These are phyloP conservation scores for Penicillium silybi DNA, from an alignment of 495 filamentous ascomycete genomes.

Conservation along the genomic window DNA sequence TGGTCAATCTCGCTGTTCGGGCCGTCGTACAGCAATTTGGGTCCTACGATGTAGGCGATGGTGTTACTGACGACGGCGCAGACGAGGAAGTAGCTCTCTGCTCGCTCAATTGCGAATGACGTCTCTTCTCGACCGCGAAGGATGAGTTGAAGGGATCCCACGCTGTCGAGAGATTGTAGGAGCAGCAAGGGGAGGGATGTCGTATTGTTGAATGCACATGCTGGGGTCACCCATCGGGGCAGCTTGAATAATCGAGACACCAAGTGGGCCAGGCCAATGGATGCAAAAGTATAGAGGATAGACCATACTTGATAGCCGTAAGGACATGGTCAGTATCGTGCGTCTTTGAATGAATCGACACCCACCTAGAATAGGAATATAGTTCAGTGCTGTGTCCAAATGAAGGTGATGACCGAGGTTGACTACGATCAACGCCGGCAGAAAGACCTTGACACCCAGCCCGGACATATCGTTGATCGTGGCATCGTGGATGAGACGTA, in stretches of 20 bases:
- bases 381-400: conserved; percentile 29
- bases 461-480: no score
- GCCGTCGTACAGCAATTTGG: conserved; percentile 41
- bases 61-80: conserved; percentile 60
- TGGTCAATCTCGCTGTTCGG: conserved; percentile 9
- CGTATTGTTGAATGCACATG: conserved; percentile 74
- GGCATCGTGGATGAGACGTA: no score
- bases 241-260: conserved; percentile 48
- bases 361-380: conserved; percentile 49
- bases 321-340: conserved; percentile 6
- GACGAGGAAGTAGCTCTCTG: conserved; percentile 67
- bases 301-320: conserved; percentile 48
- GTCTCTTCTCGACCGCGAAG: conserved; percentile 44
- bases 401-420: no score
- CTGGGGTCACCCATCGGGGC: conserved; percentile 62
- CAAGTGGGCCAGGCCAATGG: conserved; percentile 48
- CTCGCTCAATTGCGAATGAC: conserved; percentile 53
- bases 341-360: conserved; percentile 5
- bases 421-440: no score
- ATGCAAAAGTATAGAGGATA: conserved; percentile 50
- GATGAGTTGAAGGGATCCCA: conserved; percentile 59
- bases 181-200: conserved; percentile 67
- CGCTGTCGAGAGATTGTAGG: conserved; percentile 59
- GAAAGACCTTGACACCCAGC: no score
- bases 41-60: conserved; percentile 63